These are phyloP conservation scores for Ophiostoma sp. DNA, from an alignment of 2,329 filamentous ascomycete genomes.

Conservation along the genomic window DNA sequence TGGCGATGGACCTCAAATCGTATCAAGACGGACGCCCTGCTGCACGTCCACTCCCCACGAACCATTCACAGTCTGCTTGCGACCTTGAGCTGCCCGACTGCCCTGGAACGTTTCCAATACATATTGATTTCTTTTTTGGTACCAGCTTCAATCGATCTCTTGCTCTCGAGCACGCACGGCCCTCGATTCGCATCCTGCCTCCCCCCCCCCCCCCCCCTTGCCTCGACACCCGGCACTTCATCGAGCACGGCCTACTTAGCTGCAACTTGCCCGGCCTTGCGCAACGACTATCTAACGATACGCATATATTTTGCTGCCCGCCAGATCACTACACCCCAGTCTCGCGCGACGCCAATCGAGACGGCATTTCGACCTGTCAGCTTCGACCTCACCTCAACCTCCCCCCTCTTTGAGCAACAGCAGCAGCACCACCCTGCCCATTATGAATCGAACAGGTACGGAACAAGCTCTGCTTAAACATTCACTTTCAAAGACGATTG, in stretches of 20 bases:
- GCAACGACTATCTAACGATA: neutral
- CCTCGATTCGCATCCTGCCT: neutral
- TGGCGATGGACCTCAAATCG: constrained; percentile 13
- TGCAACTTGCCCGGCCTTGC: neutral
- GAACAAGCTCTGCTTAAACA: constrained; percentile 3
- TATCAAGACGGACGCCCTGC: neutral
- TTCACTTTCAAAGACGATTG: neutral
- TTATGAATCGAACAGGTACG: constrained; percentile 60
- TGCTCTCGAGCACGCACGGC: constrained; percentile 4
- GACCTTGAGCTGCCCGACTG: neutral
- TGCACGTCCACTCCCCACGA: neutral
- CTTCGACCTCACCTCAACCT: neutral
- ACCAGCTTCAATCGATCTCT: neutral
- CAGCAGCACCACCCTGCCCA: constrained; percentile 28
- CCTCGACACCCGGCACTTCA: neutral
- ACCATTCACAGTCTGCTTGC: neutral
- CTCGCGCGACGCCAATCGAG: neutral
- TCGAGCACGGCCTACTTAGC: neutral
- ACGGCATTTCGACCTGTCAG: neutral
- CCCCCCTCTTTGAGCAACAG: constrained; percentile 13
- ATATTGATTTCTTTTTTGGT: neutral
- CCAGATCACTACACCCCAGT: neutral
- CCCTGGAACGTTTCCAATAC: neutral
- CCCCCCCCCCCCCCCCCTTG: neutral
- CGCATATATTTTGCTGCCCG: neutral